These are phyloP conservation scores for Pterocarpus santalinus DNA, from an alignment of 306 rosid species.

Conservation along the genomic window DNA sequence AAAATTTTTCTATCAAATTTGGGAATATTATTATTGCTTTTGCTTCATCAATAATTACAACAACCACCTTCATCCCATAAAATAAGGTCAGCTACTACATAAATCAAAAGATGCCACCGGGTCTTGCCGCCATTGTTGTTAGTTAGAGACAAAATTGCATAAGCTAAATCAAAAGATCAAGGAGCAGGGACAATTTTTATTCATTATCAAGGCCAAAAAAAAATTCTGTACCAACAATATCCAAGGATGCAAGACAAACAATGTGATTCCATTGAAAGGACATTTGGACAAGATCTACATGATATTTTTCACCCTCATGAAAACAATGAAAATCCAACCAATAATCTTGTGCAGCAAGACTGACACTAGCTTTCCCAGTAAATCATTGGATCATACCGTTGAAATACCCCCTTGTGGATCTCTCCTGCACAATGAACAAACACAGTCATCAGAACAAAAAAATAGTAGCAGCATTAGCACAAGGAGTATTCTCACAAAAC, in stretches of 20 bases:
- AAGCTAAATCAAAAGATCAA: background rate
- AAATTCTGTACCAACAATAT: background rate
- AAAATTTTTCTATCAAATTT: too few species aligned
- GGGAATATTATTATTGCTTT: too few species aligned
- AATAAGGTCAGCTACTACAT: background rate
- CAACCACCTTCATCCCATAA: too few species aligned
- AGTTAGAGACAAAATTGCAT: background rate
- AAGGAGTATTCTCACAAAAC: background rate
- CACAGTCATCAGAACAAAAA: background rate
- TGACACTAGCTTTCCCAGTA: too few species aligned
- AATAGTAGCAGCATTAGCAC: background rate
- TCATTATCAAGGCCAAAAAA: too few species aligned
- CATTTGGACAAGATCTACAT: background rate
- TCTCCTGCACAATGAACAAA: slow-evolving; percentile 46
- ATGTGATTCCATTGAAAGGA: slow-evolving; percentile 3
- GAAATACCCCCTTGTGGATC: background rate
- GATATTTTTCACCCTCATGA: background rate
- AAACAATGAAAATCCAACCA: slow-evolving; percentile 2
- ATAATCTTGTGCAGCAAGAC: slow-evolving; percentile 1
- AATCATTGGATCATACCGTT: background rate
- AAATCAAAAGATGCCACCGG: background rate
- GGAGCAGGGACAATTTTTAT: background rate
- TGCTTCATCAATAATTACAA: too few species aligned
- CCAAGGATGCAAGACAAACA: background rate
- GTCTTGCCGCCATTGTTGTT: background rate